A percentile compares a stretch with the other conserved stretches of the same genome.
phyloP scores from a whole-genome alignment of 177 flowering plant genomes.

The Vitis hybrid region DNA sequence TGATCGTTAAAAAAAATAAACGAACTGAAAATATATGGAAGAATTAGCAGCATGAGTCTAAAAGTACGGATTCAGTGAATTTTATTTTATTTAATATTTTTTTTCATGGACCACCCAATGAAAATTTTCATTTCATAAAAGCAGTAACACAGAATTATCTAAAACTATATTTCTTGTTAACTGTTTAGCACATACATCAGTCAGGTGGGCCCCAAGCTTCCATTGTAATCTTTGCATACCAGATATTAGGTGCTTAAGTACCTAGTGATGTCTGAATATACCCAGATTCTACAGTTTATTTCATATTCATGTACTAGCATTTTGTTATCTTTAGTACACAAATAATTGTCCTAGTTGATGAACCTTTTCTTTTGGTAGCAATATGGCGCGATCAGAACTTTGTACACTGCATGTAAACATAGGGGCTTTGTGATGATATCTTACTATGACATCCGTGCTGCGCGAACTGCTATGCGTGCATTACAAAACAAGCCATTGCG shows the following conservation, averaged over 20 bases:
- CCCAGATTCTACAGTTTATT: no score
- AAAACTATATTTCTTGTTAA: background rate
- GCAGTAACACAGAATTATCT: background rate
- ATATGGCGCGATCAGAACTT: constrained; percentile 80
- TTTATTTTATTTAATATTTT: background rate
- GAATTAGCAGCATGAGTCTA: no score
- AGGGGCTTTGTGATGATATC: constrained; percentile 91
- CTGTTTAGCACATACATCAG: background rate
- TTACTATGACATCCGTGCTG: constrained; percentile 79
- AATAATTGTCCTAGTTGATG: background rate
- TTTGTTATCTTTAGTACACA: background rate
- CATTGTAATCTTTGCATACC: background rate
- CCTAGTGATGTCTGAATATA: background rate
- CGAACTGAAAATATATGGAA: no score
- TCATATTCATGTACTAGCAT: background rate
- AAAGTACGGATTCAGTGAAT: background rate
- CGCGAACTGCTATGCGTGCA: constrained; percentile 84
- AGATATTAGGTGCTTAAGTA: background rate
- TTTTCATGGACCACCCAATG: background rate
- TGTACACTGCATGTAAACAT: constrained; percentile 81
- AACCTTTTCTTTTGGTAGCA: constrained; percentile 41
- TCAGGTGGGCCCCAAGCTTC: background rate
- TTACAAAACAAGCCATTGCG: constrained; percentile 75
- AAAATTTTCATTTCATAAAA: background rate
- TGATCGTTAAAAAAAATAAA: no score